Conservation (phyloP, 768 basidiomycete species). For the Pleurotus eryngii region DNA sequence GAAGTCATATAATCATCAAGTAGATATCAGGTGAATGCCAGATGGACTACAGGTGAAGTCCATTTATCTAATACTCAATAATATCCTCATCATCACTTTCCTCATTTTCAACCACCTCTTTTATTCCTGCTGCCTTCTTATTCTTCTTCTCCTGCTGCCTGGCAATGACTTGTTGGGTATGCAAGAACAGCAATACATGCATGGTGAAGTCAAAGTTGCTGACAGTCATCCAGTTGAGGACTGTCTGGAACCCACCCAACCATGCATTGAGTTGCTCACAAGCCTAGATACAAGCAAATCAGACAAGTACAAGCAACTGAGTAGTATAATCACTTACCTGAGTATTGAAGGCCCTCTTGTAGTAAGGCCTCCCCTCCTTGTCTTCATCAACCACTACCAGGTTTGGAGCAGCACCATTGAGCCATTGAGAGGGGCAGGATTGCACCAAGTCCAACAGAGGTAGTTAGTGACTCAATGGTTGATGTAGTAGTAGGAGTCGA, state of each 20-base stretch:
- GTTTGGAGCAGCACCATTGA: slow-evolving; percentile 30
- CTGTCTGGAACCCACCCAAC: slow-evolving; percentile 27
- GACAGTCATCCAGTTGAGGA: slow-evolving; percentile 22
- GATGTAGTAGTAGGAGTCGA: slow-evolving; percentile 20
- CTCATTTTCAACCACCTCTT: background rate
- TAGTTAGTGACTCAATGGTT: slow-evolving; percentile 23
- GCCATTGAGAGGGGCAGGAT: slow-evolving; percentile 24
- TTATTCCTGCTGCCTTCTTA: background rate
- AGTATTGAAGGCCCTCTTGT: slow-evolving; percentile 24
- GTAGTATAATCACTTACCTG: slow-evolving; percentile 15
- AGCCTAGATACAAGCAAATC: slow-evolving; percentile 11
- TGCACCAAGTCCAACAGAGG: slow-evolving; percentile 27
- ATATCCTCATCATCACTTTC: slow-evolving; percentile 3
- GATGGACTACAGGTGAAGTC: no score
- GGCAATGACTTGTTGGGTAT: background rate
- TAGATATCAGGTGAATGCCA: no score
- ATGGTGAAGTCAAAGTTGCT: slow-evolving; percentile 17
- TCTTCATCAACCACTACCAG: slow-evolving; percentile 18
- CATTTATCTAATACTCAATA: background rate
- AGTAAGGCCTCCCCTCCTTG: slow-evolving; percentile 16
- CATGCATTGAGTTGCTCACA: slow-evolving; percentile 31
- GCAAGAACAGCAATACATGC: slow-evolving; percentile 2
- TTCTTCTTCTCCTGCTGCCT: background rate
- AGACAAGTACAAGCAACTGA: slow-evolving; percentile 12
- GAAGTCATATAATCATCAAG: background rate